These are phyloP conservation scores for Suillus hirtellus DNA, from an alignment of 768 basidiomycete species.

Conservation along the genomic window DNA sequence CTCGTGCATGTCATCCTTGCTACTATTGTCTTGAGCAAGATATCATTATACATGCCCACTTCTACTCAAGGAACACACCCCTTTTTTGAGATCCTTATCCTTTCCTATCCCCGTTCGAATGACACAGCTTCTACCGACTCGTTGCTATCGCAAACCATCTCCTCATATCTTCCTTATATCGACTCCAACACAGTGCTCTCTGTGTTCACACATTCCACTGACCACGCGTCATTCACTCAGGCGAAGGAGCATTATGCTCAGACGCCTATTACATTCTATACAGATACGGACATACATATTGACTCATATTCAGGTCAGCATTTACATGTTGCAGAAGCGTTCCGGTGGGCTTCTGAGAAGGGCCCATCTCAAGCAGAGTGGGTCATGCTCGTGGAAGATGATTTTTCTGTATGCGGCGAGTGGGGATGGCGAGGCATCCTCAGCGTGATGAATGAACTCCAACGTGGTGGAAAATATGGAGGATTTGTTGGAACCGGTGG, in stretches of 20 bases:
- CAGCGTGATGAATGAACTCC: conserved; percentile 34
- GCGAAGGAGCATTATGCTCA: conserved; percentile 29
- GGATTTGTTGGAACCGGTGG: conserved; percentile 45
- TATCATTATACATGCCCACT: conserved; percentile 14
- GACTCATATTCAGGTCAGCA: conserved; percentile 34
- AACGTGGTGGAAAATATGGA: conserved; percentile 31
- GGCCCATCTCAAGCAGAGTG: conserved; percentile 33
- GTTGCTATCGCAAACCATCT: conserved; percentile 38
- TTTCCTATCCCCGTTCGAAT: conserved; percentile 41
- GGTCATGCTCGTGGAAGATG: conserved; percentile 46
- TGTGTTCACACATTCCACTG: conserved; percentile 39
- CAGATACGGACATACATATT: conserved; percentile 33
- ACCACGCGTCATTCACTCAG: conserved; percentile 34
- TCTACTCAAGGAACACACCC: conserved; percentile 27
- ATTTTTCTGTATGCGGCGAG: conserved; percentile 43
- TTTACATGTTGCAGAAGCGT: conserved; percentile 43
- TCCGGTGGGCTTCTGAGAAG: conserved; percentile 35
- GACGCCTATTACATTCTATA: conserved; percentile 22
- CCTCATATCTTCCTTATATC: conserved; percentile 38
- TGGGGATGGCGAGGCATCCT: conserved; percentile 36
- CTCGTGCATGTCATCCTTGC: conserved; percentile 10
- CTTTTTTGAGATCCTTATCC: conserved; percentile 41
- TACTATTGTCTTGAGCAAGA: conserved; percentile 7
- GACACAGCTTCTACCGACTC: conserved; percentile 25
- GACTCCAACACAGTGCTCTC: conserved; percentile 32